These are phyloP conservation scores for Pseudogymnoascus sp. DNA, from an alignment of 2,329 filamentous ascomycete genomes.

Conservation along the genomic window DNA sequence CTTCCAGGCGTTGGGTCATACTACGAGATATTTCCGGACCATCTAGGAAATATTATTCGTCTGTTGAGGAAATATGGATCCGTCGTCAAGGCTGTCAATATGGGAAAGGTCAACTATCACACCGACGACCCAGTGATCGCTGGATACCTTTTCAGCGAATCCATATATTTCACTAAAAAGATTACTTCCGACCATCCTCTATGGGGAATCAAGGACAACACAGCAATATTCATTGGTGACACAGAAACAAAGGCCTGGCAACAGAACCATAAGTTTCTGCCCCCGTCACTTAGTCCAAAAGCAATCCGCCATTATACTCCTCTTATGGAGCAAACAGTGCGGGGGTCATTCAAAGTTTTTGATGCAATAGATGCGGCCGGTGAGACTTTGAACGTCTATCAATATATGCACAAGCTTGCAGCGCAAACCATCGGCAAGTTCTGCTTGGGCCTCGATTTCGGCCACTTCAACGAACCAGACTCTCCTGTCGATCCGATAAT, in stretches of 20 bases:
- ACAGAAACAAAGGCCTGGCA: conserved; percentile 43
- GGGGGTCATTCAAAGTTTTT: conserved; percentile 42
- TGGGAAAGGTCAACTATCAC: conserved; percentile 19
- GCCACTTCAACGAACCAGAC: conserved; percentile 34
- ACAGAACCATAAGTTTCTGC: conserved; percentile 52
- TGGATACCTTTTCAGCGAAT: not conserved
- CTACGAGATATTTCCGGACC: conserved; percentile 30
- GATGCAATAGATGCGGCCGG: conserved; percentile 40
- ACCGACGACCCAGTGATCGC: not conserved
- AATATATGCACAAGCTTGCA: conserved; percentile 39
- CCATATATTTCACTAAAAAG: not conserved
- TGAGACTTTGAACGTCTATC: conserved; percentile 38
- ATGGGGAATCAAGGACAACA: conserved; percentile 33
- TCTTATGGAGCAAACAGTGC: conserved; percentile 46
- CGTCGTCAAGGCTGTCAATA: conserved; percentile 27
- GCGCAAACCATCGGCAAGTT: conserved; percentile 36
- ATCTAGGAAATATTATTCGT: conserved; percentile 31
- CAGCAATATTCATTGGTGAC: conserved; percentile 40
- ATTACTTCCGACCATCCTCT: conserved; percentile 31
- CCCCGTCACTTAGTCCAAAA: conserved; percentile 49
- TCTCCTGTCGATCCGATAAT: conserved; percentile 45
- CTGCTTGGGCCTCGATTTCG: conserved; percentile 34
- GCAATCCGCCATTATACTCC: conserved; percentile 53
- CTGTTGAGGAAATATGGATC: conserved; percentile 30
- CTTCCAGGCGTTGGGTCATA: conserved; percentile 23